Percentiles rank a stretch among this genome's conserved stretches.
Conservation (phyloP, 768 basidiomycete species). For the Rhodotorula kratochvilovae region DNA sequence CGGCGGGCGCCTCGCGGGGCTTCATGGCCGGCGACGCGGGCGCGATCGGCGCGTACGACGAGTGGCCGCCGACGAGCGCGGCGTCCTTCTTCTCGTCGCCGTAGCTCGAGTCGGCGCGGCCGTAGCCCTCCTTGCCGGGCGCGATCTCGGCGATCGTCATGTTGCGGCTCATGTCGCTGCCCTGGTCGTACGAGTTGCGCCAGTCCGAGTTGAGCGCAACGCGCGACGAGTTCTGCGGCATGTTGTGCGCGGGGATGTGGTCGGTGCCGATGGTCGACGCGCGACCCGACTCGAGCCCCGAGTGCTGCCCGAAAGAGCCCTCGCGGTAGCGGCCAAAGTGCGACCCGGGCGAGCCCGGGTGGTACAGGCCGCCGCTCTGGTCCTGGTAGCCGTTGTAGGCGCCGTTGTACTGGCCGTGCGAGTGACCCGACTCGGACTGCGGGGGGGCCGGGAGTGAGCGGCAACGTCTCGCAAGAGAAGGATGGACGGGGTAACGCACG, state of each 20-base stretch:
- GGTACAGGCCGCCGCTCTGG: slow-evolving; percentile 11
- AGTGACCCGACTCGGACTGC: slow-evolving; percentile 38
- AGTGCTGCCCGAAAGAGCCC: slow-evolving; percentile 35
- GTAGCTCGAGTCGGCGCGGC: slow-evolving; percentile 23
- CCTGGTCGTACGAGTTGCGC: slow-evolving; percentile 43
- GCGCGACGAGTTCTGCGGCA: slow-evolving; percentile 44
- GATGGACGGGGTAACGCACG: slow-evolving; percentile 2
- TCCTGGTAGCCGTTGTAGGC: slow-evolving; percentile 20
- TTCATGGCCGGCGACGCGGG: slow-evolving; percentile 42
- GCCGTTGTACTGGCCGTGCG: slow-evolving; percentile 21
- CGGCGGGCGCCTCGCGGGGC: slow-evolving; percentile 26
- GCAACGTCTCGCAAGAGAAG: not conserved
- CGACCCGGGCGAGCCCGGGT: slow-evolving; percentile 29
- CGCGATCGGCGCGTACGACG: slow-evolving; percentile 37
- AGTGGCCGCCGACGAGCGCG: slow-evolving; percentile 23
- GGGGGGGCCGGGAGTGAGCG: not conserved
- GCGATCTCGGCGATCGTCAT: slow-evolving; percentile 40
- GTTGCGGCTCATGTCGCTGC: slow-evolving; percentile 38
- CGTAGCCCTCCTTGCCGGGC: slow-evolving; percentile 40
- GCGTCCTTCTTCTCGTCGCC: slow-evolving; percentile 37
- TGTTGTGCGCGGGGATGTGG: slow-evolving; percentile 36
- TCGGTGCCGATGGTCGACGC: slow-evolving; percentile 45
- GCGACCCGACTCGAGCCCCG: slow-evolving; percentile 39
- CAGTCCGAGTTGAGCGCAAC: slow-evolving; percentile 45
- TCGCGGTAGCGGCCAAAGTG: slow-evolving; percentile 37